These are phyloP conservation scores for Ascochyta viciae-villosae DNA, from an alignment of 2,329 filamentous ascomycete species.

Conservation along the genomic window DNA sequence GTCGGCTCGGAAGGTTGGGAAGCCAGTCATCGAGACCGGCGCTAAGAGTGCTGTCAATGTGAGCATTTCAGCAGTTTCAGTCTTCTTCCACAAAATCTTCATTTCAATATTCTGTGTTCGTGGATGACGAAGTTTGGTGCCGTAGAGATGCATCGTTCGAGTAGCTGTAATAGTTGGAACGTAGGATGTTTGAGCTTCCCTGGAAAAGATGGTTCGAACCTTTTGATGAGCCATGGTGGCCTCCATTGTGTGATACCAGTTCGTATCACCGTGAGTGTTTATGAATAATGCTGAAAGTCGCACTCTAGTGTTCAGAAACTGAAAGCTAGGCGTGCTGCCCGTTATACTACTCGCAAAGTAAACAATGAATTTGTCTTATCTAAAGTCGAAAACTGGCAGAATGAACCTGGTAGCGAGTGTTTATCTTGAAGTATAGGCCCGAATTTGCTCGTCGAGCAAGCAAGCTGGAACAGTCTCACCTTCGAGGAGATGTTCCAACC, in stretches of 20 bases:
- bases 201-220: neutral
- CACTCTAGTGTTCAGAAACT: too few relatives aligned
- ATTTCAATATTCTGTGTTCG: neutral
- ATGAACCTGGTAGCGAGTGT: too few relatives aligned
- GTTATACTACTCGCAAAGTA: too few relatives aligned
- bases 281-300: neutral
- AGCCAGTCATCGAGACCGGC: slow-evolving; percentile 1
- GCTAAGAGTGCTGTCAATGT: slow-evolving; percentile 9
- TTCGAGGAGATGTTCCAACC: too few relatives aligned
- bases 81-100: neutral
- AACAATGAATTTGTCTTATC: too few relatives aligned
- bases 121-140: neutral
- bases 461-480: too few relatives aligned
- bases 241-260: neutral
- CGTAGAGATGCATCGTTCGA: neutral
- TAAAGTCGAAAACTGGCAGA: too few relatives aligned
- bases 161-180: neutral
- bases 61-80: neutral
- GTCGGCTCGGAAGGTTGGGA: neutral
- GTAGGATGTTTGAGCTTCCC: neutral
- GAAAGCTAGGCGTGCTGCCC: too few relatives aligned
- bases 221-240: neutral
- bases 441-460: too few relatives aligned
- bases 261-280: neutral
- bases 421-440: too few relatives aligned